Evolutionary conservation across 306 rosid species (phyloP), one percentile per base, ranked within the genome.

Genomic region (Prunus mongolica): DNA sequence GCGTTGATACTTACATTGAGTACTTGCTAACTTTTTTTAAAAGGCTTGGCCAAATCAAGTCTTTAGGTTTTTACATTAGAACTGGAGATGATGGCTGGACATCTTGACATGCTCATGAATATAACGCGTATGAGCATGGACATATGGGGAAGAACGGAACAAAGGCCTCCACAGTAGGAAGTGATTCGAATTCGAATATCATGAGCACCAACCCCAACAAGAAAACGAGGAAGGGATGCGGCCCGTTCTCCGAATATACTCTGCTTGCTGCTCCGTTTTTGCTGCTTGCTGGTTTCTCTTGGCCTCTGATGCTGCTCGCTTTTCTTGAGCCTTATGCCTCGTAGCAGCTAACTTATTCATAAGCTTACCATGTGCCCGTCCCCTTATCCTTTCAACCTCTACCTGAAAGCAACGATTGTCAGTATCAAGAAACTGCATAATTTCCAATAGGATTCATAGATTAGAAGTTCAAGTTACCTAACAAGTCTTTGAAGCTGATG

Each of bases 281-380:
- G 88, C 84, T 52, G 95, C 98, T 83, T 87, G 82, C 72, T 71
- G 80, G 80, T 84, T 89, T 86, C 88, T 89, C 86, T 85, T 85
- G 46, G 92, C 88, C 81, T 90, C 98, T 0, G 98, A 96, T 1
- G 80, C 86, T 44, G 92, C 96, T 86, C 93, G 86, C 79, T 90
- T 94, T 77, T 89, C 96, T 84, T 94, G 96, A n/a, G 98, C 97
- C 79, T 85, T 90, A 83, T 86, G 92, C 80, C 91, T 89, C 27
- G 89, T 92, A 28, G 86, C 82, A 27, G 98, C 97, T 65, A 94
- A 72, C 82, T 92, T 94, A 41, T 90, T 92, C 95, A 88, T 85
- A 50, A 92, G 91, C 92, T 80, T 92, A 73, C 87, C 91, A 3
- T 94, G 96, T 18, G 95, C 88, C 46, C 76, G 88, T 28, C 93